Base-by-base conservation (phyloP, 192 early-diverging fungal species). In the Linnemannia hyalina region DNA sequence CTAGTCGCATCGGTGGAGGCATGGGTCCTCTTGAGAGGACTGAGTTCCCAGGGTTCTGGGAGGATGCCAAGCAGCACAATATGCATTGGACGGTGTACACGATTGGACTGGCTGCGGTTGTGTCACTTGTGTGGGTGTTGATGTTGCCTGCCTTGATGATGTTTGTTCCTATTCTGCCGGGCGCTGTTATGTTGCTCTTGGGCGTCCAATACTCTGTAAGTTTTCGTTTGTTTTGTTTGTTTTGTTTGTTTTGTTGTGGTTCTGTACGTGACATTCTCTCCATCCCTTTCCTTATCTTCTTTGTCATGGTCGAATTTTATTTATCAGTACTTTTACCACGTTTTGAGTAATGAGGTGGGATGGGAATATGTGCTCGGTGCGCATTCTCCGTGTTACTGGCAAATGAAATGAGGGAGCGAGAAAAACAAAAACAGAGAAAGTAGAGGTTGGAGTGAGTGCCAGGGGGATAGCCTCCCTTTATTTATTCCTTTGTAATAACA, bases 1-100 rank as follows among this genome's bases (percentile, higher is more conserved):
- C 40, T 2, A 73, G 44, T 41, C 38, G 42, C 5, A 73, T 41
- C 11, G 71, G 40, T 26, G 44, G 41, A 1, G 44, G 41, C 13
- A n/a, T 22, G 11, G 41, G 41, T n/a, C 54, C 22, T 22, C 26
- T 40, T 70, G 69, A 75, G 15, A 41, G 70, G 29, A 38, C 36
- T 1, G n/a, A 65, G 23, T 85, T 80, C 70, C 83, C 83, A 2
- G 70, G 78, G 11, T 85, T 77, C 44, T 85, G 77, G 77, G 38
- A 80, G 54, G 83, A 85, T 76, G 75, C 78, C 15, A 80, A 80
- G 57, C 49, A 85, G 38, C 75, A 69, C 69, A 40, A 71, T 10
- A 69, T 76, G 68, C 83, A 85, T 55, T 85, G 83, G 83, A 68
- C 76, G 32, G 49, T 80, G 13, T 73, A 49, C 4, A 68, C 83